Evolutionary conservation across 2,329 filamentous ascomycete species (phyloP), one percentile per base, ranked within the genome.

Genomic region (Clarireedia monteithiana): DNA sequence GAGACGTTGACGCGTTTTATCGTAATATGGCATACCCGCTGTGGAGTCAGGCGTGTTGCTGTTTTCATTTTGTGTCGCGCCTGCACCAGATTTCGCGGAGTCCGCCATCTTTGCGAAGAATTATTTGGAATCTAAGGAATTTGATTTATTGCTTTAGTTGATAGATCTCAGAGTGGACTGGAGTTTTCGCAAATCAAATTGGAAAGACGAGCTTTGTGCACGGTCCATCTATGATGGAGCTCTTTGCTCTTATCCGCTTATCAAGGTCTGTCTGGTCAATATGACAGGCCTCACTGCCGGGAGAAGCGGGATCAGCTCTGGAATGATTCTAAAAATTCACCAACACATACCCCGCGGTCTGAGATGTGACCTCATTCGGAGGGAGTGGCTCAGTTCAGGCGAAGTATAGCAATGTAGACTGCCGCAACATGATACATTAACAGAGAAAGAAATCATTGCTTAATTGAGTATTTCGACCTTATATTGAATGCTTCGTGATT

Each of bases 1-100:
- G 3, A 90, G 75, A 56, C 86, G 83, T 57, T 80, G 77, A 58
- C 86, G 79, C 48, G 88, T 77, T 66, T 85, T 84, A 69, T 90
- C 86, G 70, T 90, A 90, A 72, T 86, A 89, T 17, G 85, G 84
- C 51, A 73, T 68, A 57, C 77, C 74, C 17, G 75, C 74, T 44
- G 75, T 73, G 71, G 70, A 57, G 76, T 80, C 61, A 79, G 77
- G 42, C 17, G 42, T 23, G 12, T 42, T 42, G 39, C 17, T 46
- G 15, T 46, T 46, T 46, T 46, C 42, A 7, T 46, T 46, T 46
- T 23, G 42, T 2, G 42, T 46, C 12, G 42, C 12, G 17, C 23
- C 20, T 42, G 39, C 15, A 34, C 30, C 30, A 12, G 30, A 17
- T n/a, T 6, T 42, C 17, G 39, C 15, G 10, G 39, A 42, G 7